Conservation (phyloP, 2,329 filamentous ascomycete species). For the Diaporthe ampelina region DNA sequence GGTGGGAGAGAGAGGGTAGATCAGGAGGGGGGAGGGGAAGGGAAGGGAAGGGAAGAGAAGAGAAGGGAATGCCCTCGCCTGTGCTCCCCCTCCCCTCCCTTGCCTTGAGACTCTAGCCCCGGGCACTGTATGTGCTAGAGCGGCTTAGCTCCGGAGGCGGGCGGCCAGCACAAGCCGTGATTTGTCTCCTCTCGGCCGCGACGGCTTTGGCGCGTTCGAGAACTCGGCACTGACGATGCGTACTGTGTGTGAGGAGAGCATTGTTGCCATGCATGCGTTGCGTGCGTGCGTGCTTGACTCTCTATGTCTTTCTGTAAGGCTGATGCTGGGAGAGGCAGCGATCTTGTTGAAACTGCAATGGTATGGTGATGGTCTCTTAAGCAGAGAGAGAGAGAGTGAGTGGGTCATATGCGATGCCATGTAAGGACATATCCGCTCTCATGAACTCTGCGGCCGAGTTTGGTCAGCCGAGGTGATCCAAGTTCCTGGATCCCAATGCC, state of each 20-base stretch:
- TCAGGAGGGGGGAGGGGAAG: no score
- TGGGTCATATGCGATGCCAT: neutral
- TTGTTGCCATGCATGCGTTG: neutral
- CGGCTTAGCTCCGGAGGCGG: constrained; percentile 23
- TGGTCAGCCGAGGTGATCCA: neutral
- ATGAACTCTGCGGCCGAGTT: neutral
- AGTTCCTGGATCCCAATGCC: neutral
- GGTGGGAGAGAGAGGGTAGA: no score
- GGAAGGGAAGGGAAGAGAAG: no score
- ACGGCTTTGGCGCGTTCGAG: constrained; percentile 18
- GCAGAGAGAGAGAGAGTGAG: neutral
- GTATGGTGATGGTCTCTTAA: neutral
- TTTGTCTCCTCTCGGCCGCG: constrained; percentile 12
- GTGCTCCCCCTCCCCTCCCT: neutral
- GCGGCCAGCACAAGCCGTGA: neutral
- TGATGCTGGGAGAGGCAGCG: constrained; percentile 3
- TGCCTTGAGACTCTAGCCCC: constrained; percentile 30
- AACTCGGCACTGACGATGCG: neutral
- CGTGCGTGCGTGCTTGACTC: neutral
- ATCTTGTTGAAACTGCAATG: constrained; percentile 2
- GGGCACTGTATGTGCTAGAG: constrained; percentile 31
- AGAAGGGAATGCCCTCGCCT: constrained; percentile 1
- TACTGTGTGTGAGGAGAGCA: neutral
- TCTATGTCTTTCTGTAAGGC: neutral
- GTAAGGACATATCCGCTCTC: neutral